phyloP scores from a whole-genome alignment of 257 asterid species.

The Gardenia jasminoides region DNA sequence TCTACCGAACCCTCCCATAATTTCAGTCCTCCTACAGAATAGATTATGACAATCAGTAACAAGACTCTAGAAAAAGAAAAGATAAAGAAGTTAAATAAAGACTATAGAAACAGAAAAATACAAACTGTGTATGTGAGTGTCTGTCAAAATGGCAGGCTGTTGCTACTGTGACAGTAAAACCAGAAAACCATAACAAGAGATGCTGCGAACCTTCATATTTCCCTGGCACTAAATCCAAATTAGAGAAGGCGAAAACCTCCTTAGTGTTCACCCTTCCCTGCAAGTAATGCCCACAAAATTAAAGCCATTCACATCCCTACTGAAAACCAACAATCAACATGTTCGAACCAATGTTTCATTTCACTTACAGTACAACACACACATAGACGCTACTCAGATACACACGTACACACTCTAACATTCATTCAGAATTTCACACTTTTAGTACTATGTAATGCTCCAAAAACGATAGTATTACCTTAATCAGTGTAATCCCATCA shows the following conservation, averaged over 20 bases:
- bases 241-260: constrained; percentile 69
- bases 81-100: too few relatives aligned
- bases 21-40: constrained; percentile 71
- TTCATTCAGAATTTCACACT: not conserved
- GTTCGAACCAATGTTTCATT: too few relatives aligned
- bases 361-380: too few relatives aligned
- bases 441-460: not conserved
- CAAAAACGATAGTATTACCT: constrained; percentile 38
- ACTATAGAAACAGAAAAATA: too few relatives aligned
- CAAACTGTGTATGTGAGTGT: not conserved
- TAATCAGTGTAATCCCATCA: constrained; percentile 68
- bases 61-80: not conserved
- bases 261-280: constrained; percentile 99
- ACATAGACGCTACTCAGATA: too few relatives aligned
- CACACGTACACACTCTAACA: too few relatives aligned
- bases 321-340: not conserved
- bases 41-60: constrained; percentile 1
- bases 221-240: constrained; percentile 91
- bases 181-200: not conserved
- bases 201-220: constrained; percentile 74
- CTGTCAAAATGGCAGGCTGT: not conserved
- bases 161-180: not conserved
- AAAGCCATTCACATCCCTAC: not conserved
- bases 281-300: constrained; percentile 23
- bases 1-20: constrained; percentile 95